Conservation (phyloP, 2,329 filamentous ascomycete genomes). For the Stenocarpella maydis region DNA sequence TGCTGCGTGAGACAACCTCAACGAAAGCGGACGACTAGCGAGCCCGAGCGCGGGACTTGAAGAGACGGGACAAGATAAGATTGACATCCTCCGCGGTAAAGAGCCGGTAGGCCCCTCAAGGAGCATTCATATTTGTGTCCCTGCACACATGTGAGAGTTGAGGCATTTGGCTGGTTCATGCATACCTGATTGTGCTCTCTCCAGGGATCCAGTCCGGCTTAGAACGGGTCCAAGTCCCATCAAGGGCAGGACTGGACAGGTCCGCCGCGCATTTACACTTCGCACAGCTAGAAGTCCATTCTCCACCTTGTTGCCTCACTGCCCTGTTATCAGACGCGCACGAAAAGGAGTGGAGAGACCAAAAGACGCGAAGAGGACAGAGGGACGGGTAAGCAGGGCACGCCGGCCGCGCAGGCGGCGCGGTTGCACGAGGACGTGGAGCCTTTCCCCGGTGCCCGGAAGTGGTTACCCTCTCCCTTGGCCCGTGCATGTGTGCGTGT, state of each 20-base stretch:
- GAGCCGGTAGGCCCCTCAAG: neutral
- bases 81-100: neutral
- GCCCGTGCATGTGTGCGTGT: constrained; percentile 2
- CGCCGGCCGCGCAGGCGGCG: neutral
- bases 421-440: neutral
- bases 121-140: neutral
- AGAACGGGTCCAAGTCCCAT: neutral
- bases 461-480: neutral
- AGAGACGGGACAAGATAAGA: constrained; percentile 3
- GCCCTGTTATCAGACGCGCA: neutral
- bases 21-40: constrained; percentile 18
- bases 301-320: neutral
- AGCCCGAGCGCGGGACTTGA: neutral
- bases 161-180: neutral
- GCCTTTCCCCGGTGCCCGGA: neutral
- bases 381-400: neutral
- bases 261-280: neutral
- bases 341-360: neutral
- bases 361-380: neutral
- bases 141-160: neutral
- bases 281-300: neutral
- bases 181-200: too few species aligned
- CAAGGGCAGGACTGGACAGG: neutral
- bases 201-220: neutral
- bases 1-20: neutral